Evolutionary conservation across 2,329 filamentous ascomycete species (phyloP), one percentile per base, ranked within the genome.

Genomic region (Aspergillus ruber): DNA sequence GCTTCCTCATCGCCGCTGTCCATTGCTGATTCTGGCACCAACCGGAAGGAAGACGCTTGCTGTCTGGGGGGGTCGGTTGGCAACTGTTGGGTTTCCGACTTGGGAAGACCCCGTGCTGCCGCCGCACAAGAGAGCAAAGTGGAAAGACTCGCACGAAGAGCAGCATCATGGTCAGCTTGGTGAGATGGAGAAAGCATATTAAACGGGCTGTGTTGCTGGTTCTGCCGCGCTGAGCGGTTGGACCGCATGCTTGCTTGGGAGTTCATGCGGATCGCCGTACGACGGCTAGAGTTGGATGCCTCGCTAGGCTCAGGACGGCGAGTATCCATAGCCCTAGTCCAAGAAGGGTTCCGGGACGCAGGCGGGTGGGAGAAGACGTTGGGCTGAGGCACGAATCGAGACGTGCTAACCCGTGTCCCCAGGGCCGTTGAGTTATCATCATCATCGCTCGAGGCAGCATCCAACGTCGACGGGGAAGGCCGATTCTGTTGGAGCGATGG

Each of bases 121-220:
- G 90, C 90, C 0, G 90, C 91, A 60, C 89, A 95, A n/a, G 91
- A 96, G 10, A 98, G 80, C 10, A 98, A 78, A 0, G 93, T 97
- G 1, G 90, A 95, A n/a, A 98, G 77, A 43, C 89, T 95, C 17
- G 93, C 90, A 29, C 93, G 84, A 9, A 98, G 77, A 2, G 90
- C 93, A 25, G 90, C 93, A 59, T 98, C 93, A 59, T 97, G 90
- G 58, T 97, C 90, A 42, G 88, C 84, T 57, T 89, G 88, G 58
- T 88, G 82, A 3, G 82, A 81, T 1, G 88, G 85, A 0, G 85
- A 84, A 63, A 88, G 80, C 64, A 86, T 81, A 65, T 83, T 86
- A 63, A 79, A 81, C 8, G 79, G 78, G 35, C 73, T 72, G 60
- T 82, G 80, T 43, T 77, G 74, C 40, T 64, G 62, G 32, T 69